Percentiles rank a stretch among this genome's conserved stretches.
These are phyloP conservation scores for Xerocomus minutiporus DNA, from an alignment of 1,284 basidiomycete species.

Conservation along the genomic window DNA sequence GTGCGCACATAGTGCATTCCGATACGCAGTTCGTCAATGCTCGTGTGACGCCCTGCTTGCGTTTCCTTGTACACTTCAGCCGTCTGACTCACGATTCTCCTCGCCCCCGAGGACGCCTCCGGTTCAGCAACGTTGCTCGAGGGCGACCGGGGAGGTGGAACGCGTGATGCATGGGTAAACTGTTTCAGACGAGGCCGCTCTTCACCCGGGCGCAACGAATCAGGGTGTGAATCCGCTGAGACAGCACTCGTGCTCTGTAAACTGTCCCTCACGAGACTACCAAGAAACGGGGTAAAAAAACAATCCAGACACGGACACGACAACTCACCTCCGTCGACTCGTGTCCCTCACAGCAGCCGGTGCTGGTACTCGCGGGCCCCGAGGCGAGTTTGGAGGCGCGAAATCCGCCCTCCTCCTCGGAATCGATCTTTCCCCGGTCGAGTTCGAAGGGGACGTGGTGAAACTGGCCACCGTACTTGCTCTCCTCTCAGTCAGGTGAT, in stretches of 20 bases:
- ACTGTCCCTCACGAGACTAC: constrained; percentile 32
- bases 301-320: neutral
- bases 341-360: constrained; percentile 23
- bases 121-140: constrained; percentile 29
- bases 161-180: constrained; percentile 65
- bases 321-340: constrained; percentile 24
- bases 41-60: constrained; percentile 32
- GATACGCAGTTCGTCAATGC: constrained; percentile 57
- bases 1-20: constrained; percentile 67
- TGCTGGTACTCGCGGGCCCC: constrained; percentile 20
- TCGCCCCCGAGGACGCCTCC: constrained; percentile 26
- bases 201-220: constrained; percentile 27
- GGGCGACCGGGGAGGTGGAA: constrained; percentile 51
- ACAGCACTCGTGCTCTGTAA: constrained; percentile 33
- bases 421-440: constrained; percentile 58
- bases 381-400: constrained; percentile 45
- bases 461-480: constrained; percentile 44
- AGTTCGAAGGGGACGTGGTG: constrained; percentile 56
- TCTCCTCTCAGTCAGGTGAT: constrained; percentile 34
- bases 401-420: constrained; percentile 66
- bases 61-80: constrained; percentile 50
- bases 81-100: constrained; percentile 59
- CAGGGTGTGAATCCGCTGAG: constrained; percentile 34
- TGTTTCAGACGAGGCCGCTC: constrained; percentile 63
- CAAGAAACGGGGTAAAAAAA: neutral